These are phyloP conservation scores for Dactylellina cionopaga DNA, from an alignment of 2,329 filamentous ascomycete genomes.

Conservation along the genomic window DNA sequence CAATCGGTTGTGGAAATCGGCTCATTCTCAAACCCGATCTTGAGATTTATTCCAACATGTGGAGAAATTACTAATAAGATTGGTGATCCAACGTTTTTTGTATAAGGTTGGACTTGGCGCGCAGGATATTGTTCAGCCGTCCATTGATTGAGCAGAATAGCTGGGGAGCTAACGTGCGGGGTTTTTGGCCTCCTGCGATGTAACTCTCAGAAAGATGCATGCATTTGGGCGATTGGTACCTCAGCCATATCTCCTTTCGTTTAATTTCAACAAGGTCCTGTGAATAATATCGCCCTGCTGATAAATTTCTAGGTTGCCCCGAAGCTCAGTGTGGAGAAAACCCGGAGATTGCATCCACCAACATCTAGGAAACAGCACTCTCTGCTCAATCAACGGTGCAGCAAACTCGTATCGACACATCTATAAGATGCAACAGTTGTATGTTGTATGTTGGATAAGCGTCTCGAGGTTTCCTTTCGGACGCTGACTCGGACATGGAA, in stretches of 20 bases:
- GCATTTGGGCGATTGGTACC: background rate
- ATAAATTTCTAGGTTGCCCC: background rate
- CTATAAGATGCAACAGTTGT: too few species aligned
- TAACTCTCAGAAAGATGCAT: constrained; percentile 36
- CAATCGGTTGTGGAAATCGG: constrained; percentile 17
- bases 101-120: background rate
- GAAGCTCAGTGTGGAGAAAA: background rate
- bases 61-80: constrained; percentile 23
- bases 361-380: too few species aligned
- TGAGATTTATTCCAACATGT: too few species aligned
- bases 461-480: too few species aligned
- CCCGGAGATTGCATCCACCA: constrained; percentile 22
- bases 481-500: too few species aligned
- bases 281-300: background rate
- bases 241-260: background rate
- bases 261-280: background rate
- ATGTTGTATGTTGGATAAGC: constrained; percentile 8
- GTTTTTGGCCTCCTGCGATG: constrained; percentile 40
- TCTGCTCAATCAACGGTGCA: too few species aligned
- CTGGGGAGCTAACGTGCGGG: constrained; percentile 20
- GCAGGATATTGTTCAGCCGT: background rate
- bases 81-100: constrained; percentile 6
- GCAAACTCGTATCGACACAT: too few species aligned
- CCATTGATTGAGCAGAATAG: background rate
- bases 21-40: too few species aligned